These are phyloP conservation scores for Amylocarpus encephaloides DNA, from an alignment of 2,329 filamentous ascomycete genomes.

Conservation along the genomic window DNA sequence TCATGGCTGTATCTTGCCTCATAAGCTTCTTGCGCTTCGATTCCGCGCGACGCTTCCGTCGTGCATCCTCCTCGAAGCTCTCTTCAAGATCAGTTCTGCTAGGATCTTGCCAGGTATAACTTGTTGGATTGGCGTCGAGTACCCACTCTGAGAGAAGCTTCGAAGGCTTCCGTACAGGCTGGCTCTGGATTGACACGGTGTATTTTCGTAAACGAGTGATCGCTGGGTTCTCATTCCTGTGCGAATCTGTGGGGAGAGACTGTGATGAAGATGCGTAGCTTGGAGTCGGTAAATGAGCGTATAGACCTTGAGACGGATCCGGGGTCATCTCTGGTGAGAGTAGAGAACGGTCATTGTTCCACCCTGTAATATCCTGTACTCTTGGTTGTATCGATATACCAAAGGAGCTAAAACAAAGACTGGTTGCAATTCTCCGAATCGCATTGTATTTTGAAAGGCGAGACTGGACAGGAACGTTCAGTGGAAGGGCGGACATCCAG, in stretches of 20 bases:
- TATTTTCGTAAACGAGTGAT: slow-evolving; percentile 34
- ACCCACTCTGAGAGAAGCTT: slow-evolving; percentile 33
- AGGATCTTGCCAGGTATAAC: slow-evolving; percentile 29
- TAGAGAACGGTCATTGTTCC: neutral
- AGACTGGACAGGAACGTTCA: slow-evolving; percentile 17
- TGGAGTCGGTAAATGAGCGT: slow-evolving; percentile 18
- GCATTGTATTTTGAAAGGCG: slow-evolving; percentile 27
- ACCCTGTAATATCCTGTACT: neutral
- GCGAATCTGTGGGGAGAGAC: slow-evolving; percentile 19
- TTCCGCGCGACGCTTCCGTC: slow-evolving; percentile 21
- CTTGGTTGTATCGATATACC: slow-evolving; percentile 22
- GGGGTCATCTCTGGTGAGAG: slow-evolving; percentile 19
- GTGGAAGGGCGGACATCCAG: slow-evolving; percentile 29
- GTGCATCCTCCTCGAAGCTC: slow-evolving; percentile 18
- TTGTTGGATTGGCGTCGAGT: slow-evolving; percentile 31
- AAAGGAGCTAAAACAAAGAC: slow-evolving; percentile 28
- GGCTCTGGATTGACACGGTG: slow-evolving; percentile 28
- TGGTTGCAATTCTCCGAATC: slow-evolving; percentile 25
- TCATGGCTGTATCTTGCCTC: slow-evolving; percentile 17
- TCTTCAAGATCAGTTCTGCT: slow-evolving; percentile 12
- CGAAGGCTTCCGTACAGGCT: slow-evolving; percentile 24
- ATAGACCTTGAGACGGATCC: slow-evolving; percentile 4
- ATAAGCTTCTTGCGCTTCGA: slow-evolving; percentile 25
- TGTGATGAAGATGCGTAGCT: slow-evolving; percentile 25
- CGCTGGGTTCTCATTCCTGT: slow-evolving; percentile 27